Evolutionary conservation across 1,284 basidiomycete genomes (phyloP).

Genomic region (Coriolopsis trogii): DNA sequence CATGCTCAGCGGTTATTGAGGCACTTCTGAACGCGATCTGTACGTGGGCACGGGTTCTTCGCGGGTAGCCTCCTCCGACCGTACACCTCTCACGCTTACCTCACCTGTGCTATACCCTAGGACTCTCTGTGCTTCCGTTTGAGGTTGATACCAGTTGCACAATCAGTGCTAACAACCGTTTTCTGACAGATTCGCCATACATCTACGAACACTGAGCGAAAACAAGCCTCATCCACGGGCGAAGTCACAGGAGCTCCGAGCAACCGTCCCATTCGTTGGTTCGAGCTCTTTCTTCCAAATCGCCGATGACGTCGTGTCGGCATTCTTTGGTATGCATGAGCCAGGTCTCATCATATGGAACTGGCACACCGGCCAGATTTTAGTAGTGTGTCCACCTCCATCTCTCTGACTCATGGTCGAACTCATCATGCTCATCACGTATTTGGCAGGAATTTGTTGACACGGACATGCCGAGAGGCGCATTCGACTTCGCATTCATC

Average conservation of each 20-base stretch:
- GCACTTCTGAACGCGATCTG: too few species aligned
- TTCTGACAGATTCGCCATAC: slow-evolving; percentile 16
- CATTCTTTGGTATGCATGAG: slow-evolving; percentile 43
- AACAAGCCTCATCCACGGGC: slow-evolving; percentile 45
- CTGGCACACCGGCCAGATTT: slow-evolving; percentile 48
- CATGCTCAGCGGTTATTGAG: too few species aligned
- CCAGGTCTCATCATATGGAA: slow-evolving; percentile 53
- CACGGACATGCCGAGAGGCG: too few species aligned
- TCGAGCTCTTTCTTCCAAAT: slow-evolving; percentile 48
- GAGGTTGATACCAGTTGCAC: too few species aligned
- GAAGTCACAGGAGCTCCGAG: slow-evolving; percentile 24
- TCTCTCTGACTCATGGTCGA: not conserved
- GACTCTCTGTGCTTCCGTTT: too few species aligned
- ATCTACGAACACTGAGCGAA: slow-evolving; percentile 45
- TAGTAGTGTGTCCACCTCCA: slow-evolving; percentile 43
- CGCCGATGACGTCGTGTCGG: slow-evolving; percentile 52
- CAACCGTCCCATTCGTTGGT: slow-evolving; percentile 34
- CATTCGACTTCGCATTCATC: slow-evolving; percentile 54
- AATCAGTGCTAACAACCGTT: too few species aligned
- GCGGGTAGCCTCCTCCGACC: too few species aligned
- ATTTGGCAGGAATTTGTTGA: too few species aligned
- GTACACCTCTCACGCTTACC: too few species aligned
- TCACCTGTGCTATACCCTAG: too few species aligned
- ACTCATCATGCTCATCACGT: slow-evolving; percentile 19
- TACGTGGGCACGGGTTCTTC: too few species aligned